phyloP scores from a whole-genome alignment of 2,329 filamentous ascomycete genomes.

The Fusarium sp. region DNA sequence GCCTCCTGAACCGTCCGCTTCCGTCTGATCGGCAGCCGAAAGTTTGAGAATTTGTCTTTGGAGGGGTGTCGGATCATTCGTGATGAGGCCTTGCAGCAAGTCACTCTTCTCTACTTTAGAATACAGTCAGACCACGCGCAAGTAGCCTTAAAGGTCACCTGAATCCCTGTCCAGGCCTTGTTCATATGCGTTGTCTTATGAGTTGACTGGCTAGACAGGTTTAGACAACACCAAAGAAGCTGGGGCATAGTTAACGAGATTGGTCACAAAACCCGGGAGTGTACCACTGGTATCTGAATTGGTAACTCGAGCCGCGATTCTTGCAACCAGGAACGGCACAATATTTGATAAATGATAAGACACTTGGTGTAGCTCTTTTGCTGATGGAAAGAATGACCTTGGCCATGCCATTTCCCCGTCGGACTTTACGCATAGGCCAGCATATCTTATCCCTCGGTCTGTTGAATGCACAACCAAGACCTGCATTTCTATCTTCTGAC shows the following conservation, averaged over 20 bases:
- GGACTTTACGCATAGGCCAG: background rate
- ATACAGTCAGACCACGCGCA: background rate
- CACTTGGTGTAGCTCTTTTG: background rate
- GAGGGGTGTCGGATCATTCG: conserved; percentile 11
- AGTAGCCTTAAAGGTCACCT: background rate
- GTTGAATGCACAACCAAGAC: background rate
- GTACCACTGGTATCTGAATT: background rate
- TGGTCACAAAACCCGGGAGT: background rate
- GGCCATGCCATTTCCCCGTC: background rate
- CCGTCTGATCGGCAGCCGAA: conserved; percentile 16
- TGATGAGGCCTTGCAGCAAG: background rate
- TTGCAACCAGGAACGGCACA: background rate
- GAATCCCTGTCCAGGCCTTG: background rate
- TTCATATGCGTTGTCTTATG: background rate
- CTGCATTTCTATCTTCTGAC: background rate
- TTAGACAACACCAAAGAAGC: conserved; percentile 3
- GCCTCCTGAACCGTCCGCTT: background rate
- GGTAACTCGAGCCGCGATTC: background rate
- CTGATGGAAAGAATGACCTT: background rate
- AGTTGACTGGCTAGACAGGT: conserved; percentile 1
- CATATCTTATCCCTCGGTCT: background rate
- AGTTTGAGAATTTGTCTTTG: background rate
- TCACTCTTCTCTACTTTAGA: background rate
- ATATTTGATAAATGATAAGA: background rate
- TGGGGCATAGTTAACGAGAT: background rate